Evolutionary conservation across 768 basidiomycete genomes (phyloP).

Genomic region (Tremella yokohamensis): DNA sequence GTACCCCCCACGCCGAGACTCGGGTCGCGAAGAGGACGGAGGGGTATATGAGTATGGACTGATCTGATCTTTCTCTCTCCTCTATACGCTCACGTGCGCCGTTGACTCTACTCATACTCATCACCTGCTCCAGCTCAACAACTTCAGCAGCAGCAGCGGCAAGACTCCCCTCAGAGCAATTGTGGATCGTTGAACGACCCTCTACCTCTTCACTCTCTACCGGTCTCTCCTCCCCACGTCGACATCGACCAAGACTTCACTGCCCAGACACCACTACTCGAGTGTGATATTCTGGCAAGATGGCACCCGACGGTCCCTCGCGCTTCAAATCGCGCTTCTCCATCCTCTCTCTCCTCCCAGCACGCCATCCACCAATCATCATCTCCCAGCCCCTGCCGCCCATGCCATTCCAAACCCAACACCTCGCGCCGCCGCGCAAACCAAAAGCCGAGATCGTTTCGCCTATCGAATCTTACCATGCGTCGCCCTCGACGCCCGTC

Average conservation of each 20-base stretch:
- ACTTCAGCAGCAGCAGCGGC: too few species aligned
- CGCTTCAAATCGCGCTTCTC: conserved; percentile 43
- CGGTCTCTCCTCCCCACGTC: neutral
- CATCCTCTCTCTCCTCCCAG: conserved; percentile 39
- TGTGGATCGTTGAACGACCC: conserved; percentile 1
- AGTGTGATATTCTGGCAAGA: neutral
- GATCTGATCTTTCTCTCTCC: too few species aligned
- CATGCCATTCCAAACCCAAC: neutral
- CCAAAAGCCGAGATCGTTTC: neutral
- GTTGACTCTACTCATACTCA: too few species aligned
- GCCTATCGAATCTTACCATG: conserved; percentile 15
- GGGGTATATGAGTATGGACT: too few species aligned
- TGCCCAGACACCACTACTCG: neutral
- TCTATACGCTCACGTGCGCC: too few species aligned
- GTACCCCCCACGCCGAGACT: too few species aligned
- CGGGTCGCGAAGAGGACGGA: too few species aligned
- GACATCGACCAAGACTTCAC: neutral
- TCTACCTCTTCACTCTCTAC: neutral
- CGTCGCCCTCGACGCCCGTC: too few species aligned
- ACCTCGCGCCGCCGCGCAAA: neutral
- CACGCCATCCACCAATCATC: conserved; percentile 39
- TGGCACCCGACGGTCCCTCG: conserved; percentile 7
- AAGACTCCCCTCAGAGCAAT: too few species aligned
- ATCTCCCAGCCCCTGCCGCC: conserved; percentile 27
- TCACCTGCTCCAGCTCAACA: too few species aligned